These are phyloP conservation scores for Coemansia sp. DNA, from an alignment of 192 early-diverging fungal genomes.

Conservation along the genomic window DNA sequence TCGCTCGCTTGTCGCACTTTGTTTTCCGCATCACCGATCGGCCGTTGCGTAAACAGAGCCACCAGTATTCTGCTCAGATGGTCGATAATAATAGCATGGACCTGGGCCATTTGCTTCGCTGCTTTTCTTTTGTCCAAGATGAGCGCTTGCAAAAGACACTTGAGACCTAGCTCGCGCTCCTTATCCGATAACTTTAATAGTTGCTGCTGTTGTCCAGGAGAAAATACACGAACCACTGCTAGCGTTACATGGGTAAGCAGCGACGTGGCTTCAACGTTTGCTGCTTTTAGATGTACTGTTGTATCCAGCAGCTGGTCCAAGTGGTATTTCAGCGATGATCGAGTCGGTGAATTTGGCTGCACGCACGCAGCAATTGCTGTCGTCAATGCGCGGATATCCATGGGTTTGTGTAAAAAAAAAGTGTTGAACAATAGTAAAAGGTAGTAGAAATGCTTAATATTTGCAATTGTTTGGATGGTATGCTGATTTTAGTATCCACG, in stretches of 20 bases:
- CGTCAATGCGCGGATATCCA: constrained; percentile 28
- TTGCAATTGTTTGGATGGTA: too few relatives aligned
- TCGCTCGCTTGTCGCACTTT: constrained; percentile 1
- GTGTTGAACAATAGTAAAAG: background rate
- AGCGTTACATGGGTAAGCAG: constrained; percentile 32
- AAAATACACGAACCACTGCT: constrained; percentile 15
- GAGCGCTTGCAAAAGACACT: constrained; percentile 19
- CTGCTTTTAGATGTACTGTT: constrained; percentile 7
- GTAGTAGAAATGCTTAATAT: too few relatives aligned
- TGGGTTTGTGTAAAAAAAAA: constrained; percentile 6
- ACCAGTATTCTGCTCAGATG: constrained; percentile 32
- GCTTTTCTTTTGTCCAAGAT: constrained; percentile 9
- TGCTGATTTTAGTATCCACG: too few relatives aligned
- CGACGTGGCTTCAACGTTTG: constrained; percentile 24
- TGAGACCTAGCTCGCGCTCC: constrained; percentile 29
- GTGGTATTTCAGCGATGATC: background rate
- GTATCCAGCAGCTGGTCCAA: constrained; percentile 15
- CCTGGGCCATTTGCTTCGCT: constrained; percentile 8
- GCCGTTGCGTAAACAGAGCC: constrained; percentile 10
- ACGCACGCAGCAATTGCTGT: constrained; percentile 13
- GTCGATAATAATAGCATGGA: constrained; percentile 33
- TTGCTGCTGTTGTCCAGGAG: background rate
- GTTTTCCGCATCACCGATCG: background rate
- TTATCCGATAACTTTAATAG: constrained; percentile 13
- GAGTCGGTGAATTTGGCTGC: constrained; percentile 13